These are phyloP conservation scores for Maudiozyma serrabonitensis DNA, from an alignment of 805 yeast species.

Conservation along the genomic window DNA sequence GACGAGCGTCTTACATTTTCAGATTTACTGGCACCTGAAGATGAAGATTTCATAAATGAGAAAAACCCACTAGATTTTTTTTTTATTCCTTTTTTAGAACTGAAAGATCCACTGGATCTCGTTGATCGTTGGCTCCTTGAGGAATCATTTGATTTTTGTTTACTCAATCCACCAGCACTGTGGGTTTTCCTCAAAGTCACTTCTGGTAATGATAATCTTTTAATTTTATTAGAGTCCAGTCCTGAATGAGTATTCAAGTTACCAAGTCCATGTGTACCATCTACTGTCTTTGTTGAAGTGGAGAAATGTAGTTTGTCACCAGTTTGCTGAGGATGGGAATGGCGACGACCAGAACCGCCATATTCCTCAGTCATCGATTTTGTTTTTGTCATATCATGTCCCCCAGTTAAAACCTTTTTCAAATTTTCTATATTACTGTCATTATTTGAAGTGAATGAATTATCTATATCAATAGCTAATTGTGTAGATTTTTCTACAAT, in stretches of 20 bases:
- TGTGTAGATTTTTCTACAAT: conserved; percentile 16
- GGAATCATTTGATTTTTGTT: conserved; percentile 12
- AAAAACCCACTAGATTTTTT: conserved; percentile 7
- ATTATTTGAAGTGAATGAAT: neutral
- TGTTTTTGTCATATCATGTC: neutral
- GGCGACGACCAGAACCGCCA: neutral
- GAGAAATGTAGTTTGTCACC: conserved; percentile 1
- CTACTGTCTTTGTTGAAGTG: neutral
- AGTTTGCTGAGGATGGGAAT: neutral
- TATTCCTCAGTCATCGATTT: conserved; percentile 12
- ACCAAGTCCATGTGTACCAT: conserved; percentile 3
- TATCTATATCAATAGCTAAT: conserved; percentile 18
- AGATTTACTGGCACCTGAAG: neutral
- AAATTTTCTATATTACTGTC: conserved; percentile 14
- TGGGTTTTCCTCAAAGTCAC: conserved; percentile 14
- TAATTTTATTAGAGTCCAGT: neutral
- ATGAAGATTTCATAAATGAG: conserved; percentile 9
- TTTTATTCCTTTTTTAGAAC: conserved; percentile 4
- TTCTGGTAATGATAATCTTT: conserved; percentile 1
- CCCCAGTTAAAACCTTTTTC: conserved; percentile 20
- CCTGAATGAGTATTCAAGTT: neutral
- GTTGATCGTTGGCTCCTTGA: conserved; percentile 3
- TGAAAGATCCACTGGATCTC: neutral
- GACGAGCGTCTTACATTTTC: no score
- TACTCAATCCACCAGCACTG: conserved; percentile 14